Evolutionary conservation across 148 eudicot genomes (phyloP), one percentile per base, ranked within the genome.

Genomic region (Chenopodium quinoa): DNA sequence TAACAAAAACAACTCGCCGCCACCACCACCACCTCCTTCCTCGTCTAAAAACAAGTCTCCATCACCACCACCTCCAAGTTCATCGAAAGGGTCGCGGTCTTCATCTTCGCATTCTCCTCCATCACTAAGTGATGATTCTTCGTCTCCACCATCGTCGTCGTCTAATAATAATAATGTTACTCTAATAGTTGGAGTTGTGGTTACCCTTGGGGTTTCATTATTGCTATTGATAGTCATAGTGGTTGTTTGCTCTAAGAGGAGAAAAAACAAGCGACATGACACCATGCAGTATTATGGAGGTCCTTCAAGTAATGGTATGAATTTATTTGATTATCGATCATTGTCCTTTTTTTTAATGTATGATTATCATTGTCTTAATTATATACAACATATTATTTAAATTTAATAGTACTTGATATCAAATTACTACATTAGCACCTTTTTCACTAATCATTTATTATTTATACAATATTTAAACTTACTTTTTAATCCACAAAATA

Each of bases 181-280:
- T 25, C 34, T 91, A 11, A 62, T 89, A 1, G 87, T 82, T 2
- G 97, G 94, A 20, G 82, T 75, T 29, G 84, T 85, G 23, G 88
- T 84, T 0, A 94, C 91, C 4, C 86, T 78, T 22, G 90, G 82
- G 7, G 19, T 89, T 2, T 25, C 91, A 13, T 76, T 93, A 11
- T 27, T 91, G 58, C 16, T 90, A 6, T 29, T 90, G 71, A 73
- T 91, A 44, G 34, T 80, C 14, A 75, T 85, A 50, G 31, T 86
- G 31, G 27, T 78, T 32, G 82, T 78, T 62, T 88, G 90, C 29
- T 60, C 75, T 20, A 89, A 67, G 66, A 86, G 75, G 66, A 87
- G 68, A 46, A 91, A 82, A 79, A 75, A 84, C 54, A 85, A 78
- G 77, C 76, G 16, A 0, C 80, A 78, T 76, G 85, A 79, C 34